phyloP scores from a whole-genome alignment of 306 rosid species.

The Prunus campanulata region DNA sequence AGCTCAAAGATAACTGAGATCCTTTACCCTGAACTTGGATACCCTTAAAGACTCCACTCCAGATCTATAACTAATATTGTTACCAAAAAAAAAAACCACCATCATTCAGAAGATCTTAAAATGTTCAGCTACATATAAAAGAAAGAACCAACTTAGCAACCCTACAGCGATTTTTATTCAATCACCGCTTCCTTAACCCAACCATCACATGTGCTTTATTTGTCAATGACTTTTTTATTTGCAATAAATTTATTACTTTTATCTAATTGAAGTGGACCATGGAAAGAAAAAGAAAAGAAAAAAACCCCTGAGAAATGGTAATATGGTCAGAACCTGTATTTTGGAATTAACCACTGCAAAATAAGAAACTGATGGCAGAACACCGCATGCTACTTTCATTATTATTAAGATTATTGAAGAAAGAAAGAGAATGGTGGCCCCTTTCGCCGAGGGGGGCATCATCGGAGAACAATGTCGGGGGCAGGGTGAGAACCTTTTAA shows the following conservation, averaged over 20 bases:
- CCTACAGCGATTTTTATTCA: not conserved
- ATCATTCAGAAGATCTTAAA: not conserved
- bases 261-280: not conserved
- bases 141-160: not conserved
- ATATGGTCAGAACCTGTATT: not conserved
- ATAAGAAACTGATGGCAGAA: not conserved
- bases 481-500: too few relatives aligned
- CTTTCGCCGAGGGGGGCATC: too few relatives aligned
- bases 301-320: too few relatives aligned
- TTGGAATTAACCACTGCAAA: not conserved
- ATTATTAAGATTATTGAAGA: not conserved
- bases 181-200: not conserved
- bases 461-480: too few relatives aligned
- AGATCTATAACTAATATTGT: not conserved
- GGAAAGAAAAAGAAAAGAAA: not conserved
- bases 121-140: not conserved
- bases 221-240: not conserved
- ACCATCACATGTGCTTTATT: not conserved
- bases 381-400: not conserved
- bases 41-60: not conserved
- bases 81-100: not conserved
- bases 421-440: not conserved
- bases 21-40: not conserved
- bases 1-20: not conserved
- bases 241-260: not conserved